phyloP scores from a whole-genome alignment of 1,284 basidiomycete genomes.

The Cerrena zonata region DNA sequence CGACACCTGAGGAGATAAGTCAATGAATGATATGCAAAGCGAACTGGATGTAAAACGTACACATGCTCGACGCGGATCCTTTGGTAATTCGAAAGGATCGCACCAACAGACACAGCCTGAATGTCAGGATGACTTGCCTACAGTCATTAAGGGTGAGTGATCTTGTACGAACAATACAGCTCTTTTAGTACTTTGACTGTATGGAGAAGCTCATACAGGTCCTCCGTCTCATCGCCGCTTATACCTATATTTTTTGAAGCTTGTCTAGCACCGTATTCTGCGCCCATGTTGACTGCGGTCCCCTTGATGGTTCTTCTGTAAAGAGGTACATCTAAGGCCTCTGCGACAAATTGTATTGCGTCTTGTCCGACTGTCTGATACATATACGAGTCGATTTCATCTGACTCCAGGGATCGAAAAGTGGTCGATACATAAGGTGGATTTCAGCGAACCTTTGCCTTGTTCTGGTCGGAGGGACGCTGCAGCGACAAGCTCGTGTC shows the following conservation, averaged over 20 bases:
- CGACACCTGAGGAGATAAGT: constrained; percentile 50
- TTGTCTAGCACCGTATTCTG: constrained; percentile 76
- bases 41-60: too few species aligned
- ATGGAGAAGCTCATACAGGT: constrained; percentile 75
- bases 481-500: constrained; percentile 84
- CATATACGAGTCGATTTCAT: constrained; percentile 97
- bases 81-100: constrained; percentile 97
- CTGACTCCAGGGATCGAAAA: constrained; percentile 39
- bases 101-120: constrained; percentile 87
- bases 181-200: constrained; percentile 63
- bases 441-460: constrained; percentile 66
- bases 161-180: background rate
- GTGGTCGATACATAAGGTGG: constrained; percentile 7
- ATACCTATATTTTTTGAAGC: constrained; percentile 45
- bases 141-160: background rate
- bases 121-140: constrained; percentile 79
- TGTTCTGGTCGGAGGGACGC: constrained; percentile 81
- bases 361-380: constrained; percentile 98
- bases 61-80: constrained; percentile 96
- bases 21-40: background rate
- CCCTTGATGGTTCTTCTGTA: constrained; percentile 81
- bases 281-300: constrained; percentile 72
- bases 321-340: constrained; percentile 82
- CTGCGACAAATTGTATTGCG: constrained; percentile 82
- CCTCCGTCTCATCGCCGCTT: constrained; percentile 91